Percentiles rank a stretch among this genome's conserved stretches.
phyloP scores from a whole-genome alignment of 208 protist genomes.

The Tritrichomonas musculus region DNA sequence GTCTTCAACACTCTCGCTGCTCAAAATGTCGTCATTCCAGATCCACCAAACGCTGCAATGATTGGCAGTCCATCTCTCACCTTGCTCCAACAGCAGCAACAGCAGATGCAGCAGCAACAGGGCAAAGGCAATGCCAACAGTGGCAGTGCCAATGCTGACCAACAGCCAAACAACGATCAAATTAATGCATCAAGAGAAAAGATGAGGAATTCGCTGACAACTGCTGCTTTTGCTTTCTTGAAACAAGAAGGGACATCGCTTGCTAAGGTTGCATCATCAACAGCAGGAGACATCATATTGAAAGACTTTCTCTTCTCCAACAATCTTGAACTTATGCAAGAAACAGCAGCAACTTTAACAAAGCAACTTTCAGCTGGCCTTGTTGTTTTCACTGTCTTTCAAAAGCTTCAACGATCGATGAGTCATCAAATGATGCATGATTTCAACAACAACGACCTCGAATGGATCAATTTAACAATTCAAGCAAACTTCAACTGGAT shows the following conservation, averaged over 20 bases:
- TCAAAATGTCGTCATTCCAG: not conserved
- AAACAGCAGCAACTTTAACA: not conserved
- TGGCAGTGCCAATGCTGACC: too few relatives aligned
- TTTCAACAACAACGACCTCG: not conserved
- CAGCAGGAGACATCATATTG: not conserved
- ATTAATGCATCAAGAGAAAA: not conserved
- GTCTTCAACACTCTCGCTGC: not conserved
- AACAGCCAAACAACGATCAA: too few relatives aligned
- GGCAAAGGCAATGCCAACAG: too few relatives aligned
- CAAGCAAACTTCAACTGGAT: not conserved
- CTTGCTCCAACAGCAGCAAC: too few relatives aligned
- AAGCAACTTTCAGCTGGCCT: not conserved
- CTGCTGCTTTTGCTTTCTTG: not conserved
- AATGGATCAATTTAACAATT: not conserved
- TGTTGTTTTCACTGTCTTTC: not conserved
- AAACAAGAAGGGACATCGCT: not conserved
- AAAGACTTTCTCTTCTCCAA: conserved; percentile 4
- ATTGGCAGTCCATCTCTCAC: too few relatives aligned
- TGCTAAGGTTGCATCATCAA: not conserved
- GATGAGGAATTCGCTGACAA: not conserved
- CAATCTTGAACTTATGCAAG: not conserved
- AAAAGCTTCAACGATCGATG: not conserved
- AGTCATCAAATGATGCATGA: not conserved
- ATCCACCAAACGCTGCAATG: not conserved
- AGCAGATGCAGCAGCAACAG: too few relatives aligned